Conservation (phyloP, 2,329 filamentous ascomycete genomes). For the Elsinoe australis region DNA sequence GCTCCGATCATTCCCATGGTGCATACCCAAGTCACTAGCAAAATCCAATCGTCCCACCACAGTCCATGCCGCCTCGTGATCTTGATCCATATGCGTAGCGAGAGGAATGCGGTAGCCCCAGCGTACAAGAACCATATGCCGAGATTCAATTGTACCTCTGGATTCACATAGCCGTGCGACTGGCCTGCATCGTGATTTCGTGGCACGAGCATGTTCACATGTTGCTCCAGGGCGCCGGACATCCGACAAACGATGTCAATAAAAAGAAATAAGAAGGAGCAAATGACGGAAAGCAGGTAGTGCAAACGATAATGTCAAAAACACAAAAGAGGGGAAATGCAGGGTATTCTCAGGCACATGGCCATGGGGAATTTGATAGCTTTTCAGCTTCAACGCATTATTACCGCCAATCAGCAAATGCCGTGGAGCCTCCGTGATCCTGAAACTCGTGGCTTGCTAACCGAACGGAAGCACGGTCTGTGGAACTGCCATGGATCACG, state of each 20-base stretch:
- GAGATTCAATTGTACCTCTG: slow-evolving; percentile 31
- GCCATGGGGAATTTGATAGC: slow-evolving; percentile 3
- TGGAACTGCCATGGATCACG: slow-evolving; percentile 10
- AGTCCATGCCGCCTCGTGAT: slow-evolving; percentile 33
- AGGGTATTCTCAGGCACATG: slow-evolving; percentile 1
- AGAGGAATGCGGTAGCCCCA: slow-evolving; percentile 32
- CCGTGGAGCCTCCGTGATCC: slow-evolving; percentile 1
- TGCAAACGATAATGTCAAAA: slow-evolving; percentile 1
- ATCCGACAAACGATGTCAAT: slow-evolving; percentile 1
- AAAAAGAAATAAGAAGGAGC: not conserved
- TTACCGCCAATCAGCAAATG: slow-evolving; percentile 2
- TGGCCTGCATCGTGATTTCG: not conserved
- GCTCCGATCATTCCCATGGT: not conserved
- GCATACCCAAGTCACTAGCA: slow-evolving; percentile 33
- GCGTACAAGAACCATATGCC: slow-evolving; percentile 35
- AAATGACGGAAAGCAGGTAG: not conserved
- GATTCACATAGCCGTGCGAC: slow-evolving; percentile 28
- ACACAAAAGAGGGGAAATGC: slow-evolving; percentile 4
- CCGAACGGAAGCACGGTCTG: slow-evolving; percentile 8
- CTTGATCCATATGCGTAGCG: slow-evolving; percentile 33
- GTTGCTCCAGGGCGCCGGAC: slow-evolving; percentile 3
- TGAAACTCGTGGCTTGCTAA: slow-evolving; percentile 14
- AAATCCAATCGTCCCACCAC: slow-evolving; percentile 37
- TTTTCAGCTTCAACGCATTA: not conserved
- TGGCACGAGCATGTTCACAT: slow-evolving; percentile 8